Evolutionary conservation across 2,329 filamentous ascomycete species (phyloP), one percentile per base, ranked within the genome.

Genomic region (Penicillium sp.): DNA sequence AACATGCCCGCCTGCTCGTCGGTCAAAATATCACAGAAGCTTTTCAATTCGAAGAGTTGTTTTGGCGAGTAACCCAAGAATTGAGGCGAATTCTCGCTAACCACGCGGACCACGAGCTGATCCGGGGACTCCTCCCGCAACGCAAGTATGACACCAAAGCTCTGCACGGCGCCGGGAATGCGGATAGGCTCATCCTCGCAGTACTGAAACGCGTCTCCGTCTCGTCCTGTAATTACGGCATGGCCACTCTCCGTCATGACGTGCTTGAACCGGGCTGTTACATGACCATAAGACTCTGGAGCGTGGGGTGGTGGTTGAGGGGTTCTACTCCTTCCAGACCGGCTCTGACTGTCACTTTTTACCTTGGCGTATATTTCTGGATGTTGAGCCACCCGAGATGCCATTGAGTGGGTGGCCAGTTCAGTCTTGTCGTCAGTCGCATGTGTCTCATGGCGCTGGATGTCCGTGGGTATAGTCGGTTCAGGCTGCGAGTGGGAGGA

Each of bases 171-270:
- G 19, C 92, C 72, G 0, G 92, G 92, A 1, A 92, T 89, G 64
- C 94, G 91, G 27, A 96, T 96, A 0, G 92, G 92, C 69, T 96
- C 92, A 69, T 96, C 92, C 73, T 96, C 92, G 70, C 92, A 96
- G 54, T 87, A 84, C 70, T 96, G 90, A 46, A 95, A 77, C 0
- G 83, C 85, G 2, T 86, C 83, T 2, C 87, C 88, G 54, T 91
- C 87, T 56, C 89, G 83, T 6, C 92, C 92, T 0, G 91, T 95
- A 55, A 96, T 90, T 33, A 96, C 85, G 27, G 89, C 87, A 76
- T 96, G 91, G 0, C 92, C 92, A 16, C 87, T 89, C 2, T 90
- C 86, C 0, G 90, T 92, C 27, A 89, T 79, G 4, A 90, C 81
- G 70, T 96, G 91, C 65, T 88, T 89, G 76, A 96, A 96, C 2